Base-by-base conservation (phyloP, 805 yeast species). In the Metschnikowia corniflorae region DNA sequence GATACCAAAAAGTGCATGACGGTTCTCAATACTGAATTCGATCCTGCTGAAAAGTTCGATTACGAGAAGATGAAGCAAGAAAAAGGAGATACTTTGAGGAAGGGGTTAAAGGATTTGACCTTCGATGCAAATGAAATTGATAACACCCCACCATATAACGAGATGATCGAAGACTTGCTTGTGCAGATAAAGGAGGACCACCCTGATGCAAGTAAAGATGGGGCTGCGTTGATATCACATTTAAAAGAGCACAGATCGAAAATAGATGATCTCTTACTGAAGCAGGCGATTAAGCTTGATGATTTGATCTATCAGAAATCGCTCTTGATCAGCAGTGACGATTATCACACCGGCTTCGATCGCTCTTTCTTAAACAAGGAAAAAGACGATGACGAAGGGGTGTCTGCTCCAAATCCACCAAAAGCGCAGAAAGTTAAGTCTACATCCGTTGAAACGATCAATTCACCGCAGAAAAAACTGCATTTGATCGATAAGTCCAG, bases 261-360 rank as follows among this genome's bases (percentile, higher is more conserved):
- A 51, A 80, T 93, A 43, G 81, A 75, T 35, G 75, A 75, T 17
- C 83, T 86, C 4, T 68, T 82, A 42, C 63, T 63, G 16, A 79
- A 77, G 43, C 87, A 85, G 40, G 69, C 73, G 16, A 74, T 75
- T 34, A 87, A 85, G 57, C 65, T 88, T 46, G 78, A 73, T 26
- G 76, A 75, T 22, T 68, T 93, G 37, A 70, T 77, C 48, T 72
- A 77, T 47, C 96, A 89, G 52, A 84, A 85, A 53, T 69, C 78
- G 9, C 54, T 68, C 31, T 83, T 86, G 55, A 89, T 93, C 46
- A 80, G 94, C 3, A 81, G 93, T 34, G 97, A 89, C 12, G 98
- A 91, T 61, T 73, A 88, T 26, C 93, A 79, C 49, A 87, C 93
- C 10, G 97, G 96, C 0, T 93, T 86, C 69, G 95, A 91, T 56